A percentile compares a stretch with the other conserved stretches of the same genome.
These are phyloP conservation scores for Salix udensis DNA, from an alignment of 345 rosid species.

Conservation along the genomic window DNA sequence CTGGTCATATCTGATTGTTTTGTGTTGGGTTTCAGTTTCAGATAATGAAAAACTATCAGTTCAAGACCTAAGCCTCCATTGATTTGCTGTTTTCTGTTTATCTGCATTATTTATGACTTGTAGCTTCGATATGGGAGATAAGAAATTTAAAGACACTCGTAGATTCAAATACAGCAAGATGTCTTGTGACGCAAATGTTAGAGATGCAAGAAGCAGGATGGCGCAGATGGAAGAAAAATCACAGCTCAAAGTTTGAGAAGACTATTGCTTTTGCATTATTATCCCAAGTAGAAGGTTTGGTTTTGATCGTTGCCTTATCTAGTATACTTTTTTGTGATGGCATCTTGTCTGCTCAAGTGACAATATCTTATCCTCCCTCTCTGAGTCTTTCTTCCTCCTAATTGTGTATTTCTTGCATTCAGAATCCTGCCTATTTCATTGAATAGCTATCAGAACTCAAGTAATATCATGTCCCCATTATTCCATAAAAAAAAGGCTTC, in stretches of 20 bases:
- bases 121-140: conserved; percentile 97
- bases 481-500: not conserved
- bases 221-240: conserved; percentile 71
- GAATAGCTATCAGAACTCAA: not conserved
- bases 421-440: not conserved
- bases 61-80: not conserved
- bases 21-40: conserved; percentile 4
- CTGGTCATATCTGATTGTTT: not conserved
- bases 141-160: conserved; percentile 50
- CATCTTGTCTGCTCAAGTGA: not conserved
- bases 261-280: conserved; percentile 68
- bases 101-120: not conserved
- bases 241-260: conserved; percentile 81
- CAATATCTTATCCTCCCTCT: not conserved
- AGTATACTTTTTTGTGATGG: not conserved
- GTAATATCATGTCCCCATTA: not conserved
- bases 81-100: conserved; percentile 4
- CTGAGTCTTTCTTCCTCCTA: not conserved
- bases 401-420: not conserved
- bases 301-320: not conserved
- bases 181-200: conserved; percentile 79
- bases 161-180: conserved; percentile 55
- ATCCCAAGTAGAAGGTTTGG: conserved; percentile 79
- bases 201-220: conserved; percentile 74
- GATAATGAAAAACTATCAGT: not conserved